Conservation (phyloP, 805 yeast species). For the Candida ipomoeae region DNA sequence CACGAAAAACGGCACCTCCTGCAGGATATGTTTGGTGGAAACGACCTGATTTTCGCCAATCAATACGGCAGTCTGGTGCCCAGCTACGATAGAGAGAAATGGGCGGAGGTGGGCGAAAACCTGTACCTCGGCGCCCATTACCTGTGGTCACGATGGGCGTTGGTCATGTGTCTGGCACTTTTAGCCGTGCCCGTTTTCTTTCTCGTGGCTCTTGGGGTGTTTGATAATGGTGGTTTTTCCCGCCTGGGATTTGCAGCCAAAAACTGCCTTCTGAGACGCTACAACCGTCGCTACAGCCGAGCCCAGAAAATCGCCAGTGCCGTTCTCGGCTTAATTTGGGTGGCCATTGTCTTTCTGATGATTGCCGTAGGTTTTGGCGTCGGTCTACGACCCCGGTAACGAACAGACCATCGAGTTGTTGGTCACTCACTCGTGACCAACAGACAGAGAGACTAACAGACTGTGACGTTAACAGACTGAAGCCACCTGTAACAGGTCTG, state of each 20-base stretch:
- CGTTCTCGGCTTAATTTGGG: constrained; percentile 32
- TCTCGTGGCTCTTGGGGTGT: constrained; percentile 31
- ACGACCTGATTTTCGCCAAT: neutral
- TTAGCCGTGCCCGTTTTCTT: constrained; percentile 38
- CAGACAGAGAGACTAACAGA: no score
- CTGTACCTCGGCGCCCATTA: neutral
- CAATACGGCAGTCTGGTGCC: neutral
- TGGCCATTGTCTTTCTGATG: constrained; percentile 32
- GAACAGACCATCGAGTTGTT: no score
- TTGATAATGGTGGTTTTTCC: constrained; percentile 25
- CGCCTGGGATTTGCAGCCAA: constrained; percentile 12
- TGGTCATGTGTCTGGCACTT: constrained; percentile 30
- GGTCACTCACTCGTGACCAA: no score
- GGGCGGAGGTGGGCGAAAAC: neutral
- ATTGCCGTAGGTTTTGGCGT: constrained; percentile 38
- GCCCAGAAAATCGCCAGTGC: constrained; percentile 31
- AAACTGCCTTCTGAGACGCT: constrained; percentile 9
- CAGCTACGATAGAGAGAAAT: neutral
- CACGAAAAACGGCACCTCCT: constrained; percentile 4
- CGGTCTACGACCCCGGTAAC: constrained; percentile 13
- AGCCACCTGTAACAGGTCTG: no score
- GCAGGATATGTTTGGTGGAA: constrained; percentile 4
- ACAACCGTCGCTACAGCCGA: constrained; percentile 11
- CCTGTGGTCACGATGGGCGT: constrained; percentile 19
- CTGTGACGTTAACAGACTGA: no score